phyloP scores from a whole-genome alignment of 495 filamentous ascomycete genomes.

The Chaetomium cochliodes region DNA sequence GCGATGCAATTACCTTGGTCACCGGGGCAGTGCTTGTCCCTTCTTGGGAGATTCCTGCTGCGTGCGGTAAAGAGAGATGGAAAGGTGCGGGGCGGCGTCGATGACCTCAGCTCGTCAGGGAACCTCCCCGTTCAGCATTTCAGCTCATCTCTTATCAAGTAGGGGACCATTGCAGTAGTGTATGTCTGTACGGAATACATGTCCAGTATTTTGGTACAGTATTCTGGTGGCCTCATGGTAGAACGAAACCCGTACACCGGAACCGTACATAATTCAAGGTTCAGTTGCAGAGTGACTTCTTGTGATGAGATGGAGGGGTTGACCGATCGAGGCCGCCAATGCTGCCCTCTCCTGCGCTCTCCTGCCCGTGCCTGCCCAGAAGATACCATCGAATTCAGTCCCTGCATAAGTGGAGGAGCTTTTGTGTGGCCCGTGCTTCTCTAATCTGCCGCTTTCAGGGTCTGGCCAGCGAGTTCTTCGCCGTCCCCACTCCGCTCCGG shows the following conservation, averaged over 20 bases:
- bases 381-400: not conserved
- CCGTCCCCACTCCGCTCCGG: not conserved
- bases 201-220: no score
- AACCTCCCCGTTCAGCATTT: no score
- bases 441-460: not conserved
- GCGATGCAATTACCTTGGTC: not conserved
- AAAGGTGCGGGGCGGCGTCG: not conserved
- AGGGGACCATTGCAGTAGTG: no score
- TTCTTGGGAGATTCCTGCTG: not conserved
- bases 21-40: slow-evolving; percentile 1
- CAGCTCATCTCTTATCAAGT: no score
- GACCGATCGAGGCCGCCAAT: not conserved
- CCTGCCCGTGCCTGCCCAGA: not conserved
- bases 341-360: not conserved
- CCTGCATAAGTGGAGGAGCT: slow-evolving; percentile 8
- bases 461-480: not conserved
- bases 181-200: no score
- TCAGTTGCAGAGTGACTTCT: not conserved
- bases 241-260: no score
- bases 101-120: slow-evolving; percentile 19
- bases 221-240: no score
- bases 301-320: no score
- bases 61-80: not conserved
- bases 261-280: no score
- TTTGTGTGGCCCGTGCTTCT: not conserved